Evolutionary conservation across 2,329 filamentous ascomycete species (phyloP).

Genomic region (Epichloe gansuensis): DNA sequence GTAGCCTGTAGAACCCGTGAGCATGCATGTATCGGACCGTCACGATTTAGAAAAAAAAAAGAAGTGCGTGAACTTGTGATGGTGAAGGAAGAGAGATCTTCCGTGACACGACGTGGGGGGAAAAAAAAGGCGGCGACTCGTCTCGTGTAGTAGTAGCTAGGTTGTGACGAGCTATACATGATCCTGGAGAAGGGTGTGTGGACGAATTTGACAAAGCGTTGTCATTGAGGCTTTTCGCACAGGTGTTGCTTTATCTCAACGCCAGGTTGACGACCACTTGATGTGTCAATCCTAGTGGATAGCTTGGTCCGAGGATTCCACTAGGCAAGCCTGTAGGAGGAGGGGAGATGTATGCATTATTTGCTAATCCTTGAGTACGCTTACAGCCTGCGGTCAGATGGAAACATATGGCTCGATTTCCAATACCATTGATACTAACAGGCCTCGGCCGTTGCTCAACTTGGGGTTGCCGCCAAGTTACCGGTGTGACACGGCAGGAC

Average conservation of each 20-base stretch:
- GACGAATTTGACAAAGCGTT: too few species aligned
- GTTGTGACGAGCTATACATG: conserved; percentile 1
- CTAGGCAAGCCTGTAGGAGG: background rate
- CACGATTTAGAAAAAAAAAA: background rate
- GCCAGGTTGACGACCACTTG: background rate
- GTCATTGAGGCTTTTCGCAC: background rate
- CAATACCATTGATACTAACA: background rate
- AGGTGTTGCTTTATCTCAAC: background rate
- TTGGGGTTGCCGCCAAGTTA: background rate
- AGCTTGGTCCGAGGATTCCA: background rate
- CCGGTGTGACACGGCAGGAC: background rate
- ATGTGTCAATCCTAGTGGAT: background rate
- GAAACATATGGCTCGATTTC: background rate
- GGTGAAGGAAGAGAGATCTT: background rate
- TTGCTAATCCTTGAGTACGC: background rate
- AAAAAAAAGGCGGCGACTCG: background rate
- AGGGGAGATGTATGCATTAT: background rate
- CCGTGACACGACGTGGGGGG: conserved; percentile 3
- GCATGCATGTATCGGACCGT: conserved; percentile 3
- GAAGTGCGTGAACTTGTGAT: conserved; percentile 7
- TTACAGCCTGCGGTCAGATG: too few species aligned
- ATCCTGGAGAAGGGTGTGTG: background rate
- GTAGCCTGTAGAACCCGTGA: conserved; percentile 31
- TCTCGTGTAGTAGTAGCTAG: conserved; percentile 1
- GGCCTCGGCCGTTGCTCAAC: background rate